Evolutionary conservation across 2,329 filamentous ascomycete species (phyloP).

Genomic region (Curvularia sp.): DNA sequence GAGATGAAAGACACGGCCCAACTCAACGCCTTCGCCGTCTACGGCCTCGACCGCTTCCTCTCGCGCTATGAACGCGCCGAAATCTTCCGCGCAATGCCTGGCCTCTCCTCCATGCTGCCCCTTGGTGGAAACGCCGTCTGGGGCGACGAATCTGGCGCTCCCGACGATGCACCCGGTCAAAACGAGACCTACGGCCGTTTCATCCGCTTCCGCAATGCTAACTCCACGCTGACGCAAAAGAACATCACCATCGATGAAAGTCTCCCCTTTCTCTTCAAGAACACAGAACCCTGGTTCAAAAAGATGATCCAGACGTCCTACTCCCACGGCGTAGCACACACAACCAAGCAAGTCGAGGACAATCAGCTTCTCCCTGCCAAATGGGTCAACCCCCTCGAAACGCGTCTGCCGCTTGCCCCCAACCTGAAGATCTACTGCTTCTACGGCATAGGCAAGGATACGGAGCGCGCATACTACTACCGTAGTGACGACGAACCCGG

Average conservation of each 20-base stretch:
- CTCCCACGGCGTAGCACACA: slow-evolving; percentile 87
- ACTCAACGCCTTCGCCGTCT: slow-evolving; percentile 94
- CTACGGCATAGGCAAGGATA: slow-evolving; percentile 93
- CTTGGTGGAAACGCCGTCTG: slow-evolving; percentile 94
- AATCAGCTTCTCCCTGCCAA: slow-evolving; percentile 65
- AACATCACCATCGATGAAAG: slow-evolving; percentile 86
- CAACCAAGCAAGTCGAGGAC: slow-evolving; percentile 77
- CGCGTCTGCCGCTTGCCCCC: slow-evolving; percentile 83
- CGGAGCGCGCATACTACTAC: slow-evolving; percentile 93
- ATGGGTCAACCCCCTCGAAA: slow-evolving; percentile 95
- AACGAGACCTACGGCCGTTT: slow-evolving; percentile 78
- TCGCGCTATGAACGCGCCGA: slow-evolving; percentile 89
- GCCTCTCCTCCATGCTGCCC: slow-evolving; percentile 94
- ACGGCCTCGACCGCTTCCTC: slow-evolving; percentile 94
- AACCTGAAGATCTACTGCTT: slow-evolving; percentile 96
- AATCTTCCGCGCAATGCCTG: slow-evolving; percentile 95
- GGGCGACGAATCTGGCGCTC: slow-evolving; percentile 87
- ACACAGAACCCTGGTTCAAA: slow-evolving; percentile 85
- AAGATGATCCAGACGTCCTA: slow-evolving; percentile 76
- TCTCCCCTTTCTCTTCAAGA: slow-evolving; percentile 77
- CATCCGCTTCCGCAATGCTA: slow-evolving; percentile 77
- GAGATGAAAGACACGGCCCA: slow-evolving; percentile 99
- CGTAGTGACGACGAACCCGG: slow-evolving; percentile 70
- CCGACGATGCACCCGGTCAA: slow-evolving; percentile 81
- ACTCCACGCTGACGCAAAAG: slow-evolving; percentile 57